Conservation (phyloP, 1,284 basidiomycete species). For the Gymnopus androsaceus region DNA sequence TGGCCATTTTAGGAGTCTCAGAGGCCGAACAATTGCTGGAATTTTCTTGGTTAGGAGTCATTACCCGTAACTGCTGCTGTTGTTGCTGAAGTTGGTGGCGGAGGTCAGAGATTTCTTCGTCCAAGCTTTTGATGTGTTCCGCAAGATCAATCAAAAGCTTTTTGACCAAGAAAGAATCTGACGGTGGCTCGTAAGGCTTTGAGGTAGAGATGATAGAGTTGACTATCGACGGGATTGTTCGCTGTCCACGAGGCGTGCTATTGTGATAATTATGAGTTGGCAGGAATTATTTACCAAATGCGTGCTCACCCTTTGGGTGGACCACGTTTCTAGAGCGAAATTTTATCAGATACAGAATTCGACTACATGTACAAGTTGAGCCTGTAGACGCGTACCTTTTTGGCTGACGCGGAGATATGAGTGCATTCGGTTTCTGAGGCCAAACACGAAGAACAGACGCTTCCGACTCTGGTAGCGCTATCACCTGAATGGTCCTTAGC, state of each 20-base stretch:
- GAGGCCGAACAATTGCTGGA: no score
- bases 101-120: slow-evolving; percentile 1
- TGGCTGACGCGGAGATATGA: slow-evolving; percentile 12
- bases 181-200: slow-evolving; percentile 5
- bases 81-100: neutral
- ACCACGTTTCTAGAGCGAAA: slow-evolving; percentile 10
- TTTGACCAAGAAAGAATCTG: slow-evolving; percentile 1
- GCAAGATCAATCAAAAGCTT: slow-evolving; percentile 12
- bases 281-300: neutral
- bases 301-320: slow-evolving; percentile 14
- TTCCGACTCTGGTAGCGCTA: slow-evolving; percentile 13
- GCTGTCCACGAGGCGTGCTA: slow-evolving; percentile 5
- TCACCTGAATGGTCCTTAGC: slow-evolving; percentile 13
- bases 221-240: slow-evolving; percentile 1
- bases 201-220: slow-evolving; percentile 6
- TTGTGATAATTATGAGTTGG: neutral
- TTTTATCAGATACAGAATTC: neutral
- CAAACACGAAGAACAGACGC: slow-evolving; percentile 14
- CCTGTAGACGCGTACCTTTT: slow-evolving; percentile 12
- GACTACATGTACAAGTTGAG: neutral
- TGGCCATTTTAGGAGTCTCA: no score
- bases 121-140: neutral
- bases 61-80: neutral
- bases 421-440: slow-evolving; percentile 15
- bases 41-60: no score